Evolutionary conservation across 495 filamentous ascomycete species (phyloP), one percentile per base, ranked within the genome.

Genomic region (Echria macrotheca): DNA sequence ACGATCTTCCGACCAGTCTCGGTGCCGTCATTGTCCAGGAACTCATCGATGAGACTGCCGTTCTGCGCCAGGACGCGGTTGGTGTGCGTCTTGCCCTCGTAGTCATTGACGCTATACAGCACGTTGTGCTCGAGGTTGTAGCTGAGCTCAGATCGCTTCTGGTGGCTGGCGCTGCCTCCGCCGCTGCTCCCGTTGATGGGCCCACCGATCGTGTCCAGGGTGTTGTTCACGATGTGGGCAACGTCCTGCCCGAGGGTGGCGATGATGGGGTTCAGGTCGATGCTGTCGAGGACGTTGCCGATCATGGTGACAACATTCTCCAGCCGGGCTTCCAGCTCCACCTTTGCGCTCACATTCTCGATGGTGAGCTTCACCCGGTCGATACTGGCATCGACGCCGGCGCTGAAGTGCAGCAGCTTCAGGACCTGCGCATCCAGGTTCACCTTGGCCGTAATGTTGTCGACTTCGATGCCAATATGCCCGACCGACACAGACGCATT

Each of bases 381-480:
- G 63, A 80, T 77, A 35, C 64, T 69, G 21, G 71, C 62, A 58
- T 73, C 70, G 9, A 81, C 78, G 19, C 78, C 78, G 8, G 78
- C 78, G 47, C 72, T 78, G 69, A 80, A 79, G 33, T 67, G 60
- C 28, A 81, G 70, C 24, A 80, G 66, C 43, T 70, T 68, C 40
- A 80, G 63, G 6, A 81, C 78, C 55, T 77, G 68, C 8, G 75
- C 76, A 50, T 78, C 75, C 29, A 81, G 60, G 61, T 81, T 81
- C 58, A 81, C 67, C 53, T 80, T 77, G 35, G 78, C 78, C 7
- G 76, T 79, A 49, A 81, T 66, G 59, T 81, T 81, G 41, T 71
- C 60, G 14, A 80, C 78, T 26, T 68, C 56, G 21, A 81, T 69
- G 56, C 69, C 59, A 60, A 81, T 79, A 48, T 71, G 65, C 15